Evolutionary conservation across 2,329 filamentous ascomycete genomes (phyloP), one percentile per base, ranked within the genome.

Genomic region (Atkinsonella texensis): DNA sequence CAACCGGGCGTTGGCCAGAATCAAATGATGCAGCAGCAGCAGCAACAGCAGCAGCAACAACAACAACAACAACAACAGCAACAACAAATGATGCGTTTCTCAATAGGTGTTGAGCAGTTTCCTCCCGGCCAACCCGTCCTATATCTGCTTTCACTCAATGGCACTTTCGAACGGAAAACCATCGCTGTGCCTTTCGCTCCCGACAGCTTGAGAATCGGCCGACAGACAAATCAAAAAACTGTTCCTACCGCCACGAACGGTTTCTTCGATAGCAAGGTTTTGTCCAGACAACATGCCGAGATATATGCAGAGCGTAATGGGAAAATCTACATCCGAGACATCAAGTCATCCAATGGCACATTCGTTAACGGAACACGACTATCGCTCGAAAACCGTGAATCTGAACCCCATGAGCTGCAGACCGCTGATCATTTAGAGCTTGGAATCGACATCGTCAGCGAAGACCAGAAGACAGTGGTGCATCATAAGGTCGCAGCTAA

Each of bases 401-500:
- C 91, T 0, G 93, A 97, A 55, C 90, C 93, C 0, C 89, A 96
- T 64, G 91, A 97, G 64, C 73, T 98, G 35, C 85, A 90, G 62
- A 89, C 91, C 54, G 84, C 89, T 58, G 93, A 98, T 64, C 88
- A 93, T 56, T 74, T 98, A 50, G 93, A 98, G 65, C 77, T 98
- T 38, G 93, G 93, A 52, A 98, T 98, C 61, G 93, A 98, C 64
- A 98, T 98, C 63, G 91, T 98, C 49, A 95, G 89, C 68, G 93
- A 98, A 67, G 93, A 98, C 65, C 91, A 97, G 66, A 97, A 95
- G 71, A 96, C 90, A 0, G 89, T 98, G 31, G 90, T 98, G 13
- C 93, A 98, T 64, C 93, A 97, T 72, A 98, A 98, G 65, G 93
- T 98, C 46, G 90, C 91, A 18, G 90, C 93, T 52, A 94, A 94